A percentile compares a stretch with the other conserved stretches of the same genome.
Conservation (phyloP, 2,329 filamentous ascomycete genomes). For the Albophoma yamanashiensis region DNA sequence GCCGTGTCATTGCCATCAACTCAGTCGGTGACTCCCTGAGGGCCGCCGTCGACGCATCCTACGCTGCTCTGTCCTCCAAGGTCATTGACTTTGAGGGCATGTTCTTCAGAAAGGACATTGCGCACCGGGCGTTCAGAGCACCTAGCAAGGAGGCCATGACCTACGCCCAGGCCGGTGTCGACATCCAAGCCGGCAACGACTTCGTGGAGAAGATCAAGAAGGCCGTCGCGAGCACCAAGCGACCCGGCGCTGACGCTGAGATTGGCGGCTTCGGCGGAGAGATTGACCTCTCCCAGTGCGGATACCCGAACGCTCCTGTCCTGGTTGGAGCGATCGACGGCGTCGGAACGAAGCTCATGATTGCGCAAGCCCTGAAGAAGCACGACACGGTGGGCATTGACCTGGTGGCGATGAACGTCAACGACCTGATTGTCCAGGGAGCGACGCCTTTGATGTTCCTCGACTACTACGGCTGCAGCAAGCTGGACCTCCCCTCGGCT, state of each 20-base stretch:
- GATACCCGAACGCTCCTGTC: constrained; percentile 64
- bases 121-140: constrained; percentile 57
- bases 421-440: constrained; percentile 92
- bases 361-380: constrained; percentile 80
- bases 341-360: constrained; percentile 93
- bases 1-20: constrained; percentile 88
- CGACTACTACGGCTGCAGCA: constrained; percentile 94
- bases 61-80: constrained; percentile 60
- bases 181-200: constrained; percentile 86
- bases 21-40: constrained; percentile 63
- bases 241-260: constrained; percentile 80
- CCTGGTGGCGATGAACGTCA: constrained; percentile 97
- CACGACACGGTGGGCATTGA: constrained; percentile 95
- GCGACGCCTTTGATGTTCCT: constrained; percentile 94
- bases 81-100: constrained; percentile 74
- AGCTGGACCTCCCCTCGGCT: constrained; percentile 66
- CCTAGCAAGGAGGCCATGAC: constrained; percentile 52
- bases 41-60: constrained; percentile 79
- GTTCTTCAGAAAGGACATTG: constrained; percentile 91
- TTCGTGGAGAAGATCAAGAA: constrained; percentile 88
- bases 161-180: constrained; percentile 87
- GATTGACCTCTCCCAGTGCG: constrained; percentile 51
- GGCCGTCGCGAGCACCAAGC: constrained; percentile 73
- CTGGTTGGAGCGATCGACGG: constrained; percentile 94
- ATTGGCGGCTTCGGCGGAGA: constrained; percentile 90